Base-by-base conservation (phyloP, 208 protist genomes). In the Leishmania tropica region DNA sequence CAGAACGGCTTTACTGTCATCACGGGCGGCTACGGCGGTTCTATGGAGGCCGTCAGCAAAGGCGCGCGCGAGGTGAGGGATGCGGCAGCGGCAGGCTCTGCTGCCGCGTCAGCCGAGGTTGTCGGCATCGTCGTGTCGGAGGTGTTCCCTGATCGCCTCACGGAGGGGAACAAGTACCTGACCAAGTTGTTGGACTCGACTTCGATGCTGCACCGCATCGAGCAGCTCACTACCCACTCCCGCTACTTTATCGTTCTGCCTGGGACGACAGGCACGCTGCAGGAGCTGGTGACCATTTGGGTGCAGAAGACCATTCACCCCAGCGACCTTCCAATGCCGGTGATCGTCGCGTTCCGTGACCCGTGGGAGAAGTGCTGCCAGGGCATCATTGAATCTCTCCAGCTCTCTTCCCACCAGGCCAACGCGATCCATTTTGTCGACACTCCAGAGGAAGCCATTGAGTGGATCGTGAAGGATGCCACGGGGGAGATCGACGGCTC, bases 21-120 rank as follows among this genome's bases (percentile, higher is more conserved):
- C 54, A 95, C 87, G 11, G 91, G 91, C 51, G 91, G 93, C 68
- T 96, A 96, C 82, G 83, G 91, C 56, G 93, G 91, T 2, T 94
- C 91, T 21, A 96, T 96, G 93, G 89, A 94, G 85, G 93, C 93
- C 2, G 81, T 85, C 37, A 93, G 90, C 82, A 89, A 95, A 77
- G 93, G 91, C 6, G 93, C 93, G 1, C 81, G 89, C 17, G 83
- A 81, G 71, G 83, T 75, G 4, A 85, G 88, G 70, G 87, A 91
- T 31, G 78, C 54, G 42, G 76, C 71, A n/a, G 77, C 70, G 42
- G 21, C 60, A 15, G 72, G 76, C 53, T 35, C 76, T 28, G n/a
- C 68, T 7, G 81, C 62, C 17, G 79, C 73, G 24, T 47, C 76
- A 28, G 70, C 80, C 19, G 90, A 94, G 62, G 91, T 94, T 58